These are phyloP conservation scores for Colletotrichum viniferum DNA, from an alignment of 2,329 filamentous ascomycete genomes.

Conservation along the genomic window DNA sequence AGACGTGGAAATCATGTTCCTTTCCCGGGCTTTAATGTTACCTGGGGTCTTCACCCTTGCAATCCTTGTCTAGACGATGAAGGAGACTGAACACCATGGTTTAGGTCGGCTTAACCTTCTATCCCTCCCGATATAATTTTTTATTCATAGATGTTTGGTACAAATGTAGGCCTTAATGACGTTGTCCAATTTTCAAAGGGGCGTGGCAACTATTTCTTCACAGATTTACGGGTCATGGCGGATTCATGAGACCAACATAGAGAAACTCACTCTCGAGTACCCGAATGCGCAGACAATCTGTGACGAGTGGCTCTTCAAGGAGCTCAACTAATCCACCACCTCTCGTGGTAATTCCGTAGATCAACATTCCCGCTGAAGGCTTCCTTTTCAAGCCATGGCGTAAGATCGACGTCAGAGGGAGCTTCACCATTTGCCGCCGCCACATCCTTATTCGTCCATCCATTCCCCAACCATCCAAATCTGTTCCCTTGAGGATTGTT, in stretches of 20 bases:
- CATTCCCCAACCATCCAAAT: neutral
- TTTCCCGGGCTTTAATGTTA: neutral
- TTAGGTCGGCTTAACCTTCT: neutral
- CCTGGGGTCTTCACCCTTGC: neutral
- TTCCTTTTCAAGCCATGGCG: neutral
- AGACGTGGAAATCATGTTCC: neutral
- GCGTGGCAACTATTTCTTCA: neutral
- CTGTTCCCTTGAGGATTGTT: neutral
- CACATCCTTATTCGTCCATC: neutral
- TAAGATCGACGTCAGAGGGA: neutral
- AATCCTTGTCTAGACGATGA: neutral
- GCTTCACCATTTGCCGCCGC: neutral
- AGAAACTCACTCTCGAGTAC: neutral
- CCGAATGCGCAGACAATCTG: neutral
- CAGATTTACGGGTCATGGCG: neutral
- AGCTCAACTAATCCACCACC: neutral
- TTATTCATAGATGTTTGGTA: neutral
- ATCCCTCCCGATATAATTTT: rapidly evolving
- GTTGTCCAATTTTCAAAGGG: neutral
- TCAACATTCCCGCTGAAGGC: neutral
- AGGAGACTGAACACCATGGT: neutral
- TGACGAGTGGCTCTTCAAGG: rapidly evolving
- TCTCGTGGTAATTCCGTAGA: neutral
- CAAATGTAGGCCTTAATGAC: rapidly evolving
- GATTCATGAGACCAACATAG: neutral